Evolutionary conservation across 257 asterid species (phyloP), one percentile per base, ranked within the genome.

Genomic region (Euphrasia confusa): DNA sequence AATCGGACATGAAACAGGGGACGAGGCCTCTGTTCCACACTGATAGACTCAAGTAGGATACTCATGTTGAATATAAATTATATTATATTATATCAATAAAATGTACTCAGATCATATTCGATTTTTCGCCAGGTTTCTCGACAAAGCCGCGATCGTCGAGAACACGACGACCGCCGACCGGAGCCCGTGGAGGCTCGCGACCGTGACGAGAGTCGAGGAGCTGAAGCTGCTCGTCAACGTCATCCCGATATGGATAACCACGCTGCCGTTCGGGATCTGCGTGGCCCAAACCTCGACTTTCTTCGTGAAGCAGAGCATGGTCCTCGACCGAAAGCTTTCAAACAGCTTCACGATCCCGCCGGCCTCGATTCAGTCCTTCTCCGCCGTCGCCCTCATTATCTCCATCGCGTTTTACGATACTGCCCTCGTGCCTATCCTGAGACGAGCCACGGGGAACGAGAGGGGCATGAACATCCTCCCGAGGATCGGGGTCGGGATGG

Each of bases 201-300:
- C 90, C 0, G 85, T 87, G 1, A 84, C 95, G 2, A 48, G 75
- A 45, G 88, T 89, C 54, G 97, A 86, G 56, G 97, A 89, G 58
- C 17, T 82, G 24, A 89, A 89, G 67, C 85, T 84, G 1, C 45
- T 89, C 6, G 60, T 83, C 67, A 86, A 79, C 86, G 67, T 83
- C 78, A 74, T 81, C 7, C 97, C 97, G 10, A 78, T 87, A 11
- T 87, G 95, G 95, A n/a, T 89, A 12, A 84, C 95, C 10, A 66
- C 86, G 0, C 39, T 89, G 35, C 89, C 90, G 10, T 87, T 84
- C 56, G 95, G 97, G 0, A 78, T 84, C 47, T 77, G 86, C n/a
- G 66, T 84, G 0, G 91, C 95, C 10, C 97, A 89, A 42, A 47
- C 79, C 63, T 21, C 83, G 21, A 89, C 97, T 4, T 87, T 89